phyloP scores from a whole-genome alignment of 768 basidiomycete genomes.

The Pluteus cervinus region DNA sequence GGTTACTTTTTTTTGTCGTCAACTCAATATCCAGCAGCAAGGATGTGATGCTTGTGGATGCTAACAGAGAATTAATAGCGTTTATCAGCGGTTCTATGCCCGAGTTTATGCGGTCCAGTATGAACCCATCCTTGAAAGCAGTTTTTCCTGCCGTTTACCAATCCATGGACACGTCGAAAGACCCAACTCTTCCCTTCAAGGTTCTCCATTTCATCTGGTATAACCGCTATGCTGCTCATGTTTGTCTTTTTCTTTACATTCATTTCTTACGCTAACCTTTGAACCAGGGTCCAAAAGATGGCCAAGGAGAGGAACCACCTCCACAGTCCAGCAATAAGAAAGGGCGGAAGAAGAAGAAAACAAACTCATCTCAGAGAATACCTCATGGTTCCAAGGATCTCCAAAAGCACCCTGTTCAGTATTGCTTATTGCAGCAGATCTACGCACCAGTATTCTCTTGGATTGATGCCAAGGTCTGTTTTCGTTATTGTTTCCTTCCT shows the following conservation, averaged over 20 bases:
- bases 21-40: too few relatives aligned
- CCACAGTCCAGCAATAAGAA: neutral
- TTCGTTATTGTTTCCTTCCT: neutral
- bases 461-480: neutral
- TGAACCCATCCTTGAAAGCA: too few relatives aligned
- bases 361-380: too few relatives aligned
- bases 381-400: neutral
- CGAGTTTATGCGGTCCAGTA: too few relatives aligned
- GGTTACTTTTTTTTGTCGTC: too few relatives aligned
- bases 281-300: neutral
- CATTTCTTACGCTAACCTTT: too few relatives aligned
- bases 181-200: too few relatives aligned
- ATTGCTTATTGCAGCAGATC: neutral
- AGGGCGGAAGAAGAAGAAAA: neutral
- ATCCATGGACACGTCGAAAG: too few relatives aligned
- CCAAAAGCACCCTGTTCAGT: neutral
- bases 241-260: neutral
- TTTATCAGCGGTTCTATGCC: too few relatives aligned
- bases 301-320: neutral
- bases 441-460: conserved; percentile 1
- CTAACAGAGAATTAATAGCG: too few relatives aligned
- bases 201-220: conserved; percentile 2
- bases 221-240: neutral
- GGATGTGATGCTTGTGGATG: too few relatives aligned
- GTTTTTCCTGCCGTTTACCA: too few relatives aligned